Evolutionary conservation across 1,284 basidiomycete species (phyloP).

Genomic region (Cutaneotrichosporon sp.): DNA sequence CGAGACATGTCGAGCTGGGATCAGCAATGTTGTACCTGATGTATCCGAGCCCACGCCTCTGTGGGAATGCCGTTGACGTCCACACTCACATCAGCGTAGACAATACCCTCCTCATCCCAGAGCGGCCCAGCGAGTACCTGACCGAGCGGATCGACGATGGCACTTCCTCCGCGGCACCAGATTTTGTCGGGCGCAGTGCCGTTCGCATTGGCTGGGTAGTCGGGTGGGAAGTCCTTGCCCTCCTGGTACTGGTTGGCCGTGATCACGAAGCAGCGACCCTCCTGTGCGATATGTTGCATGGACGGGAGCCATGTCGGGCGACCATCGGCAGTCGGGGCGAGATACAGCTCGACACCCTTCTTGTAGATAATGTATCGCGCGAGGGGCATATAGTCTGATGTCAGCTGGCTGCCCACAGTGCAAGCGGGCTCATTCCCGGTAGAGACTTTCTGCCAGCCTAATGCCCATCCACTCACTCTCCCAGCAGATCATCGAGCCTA

Average conservation of each 20-base stretch:
- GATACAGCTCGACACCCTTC: conserved; percentile 46
- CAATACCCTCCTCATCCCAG: conserved; percentile 57
- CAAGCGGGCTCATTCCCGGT: no score
- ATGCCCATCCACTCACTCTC: conserved; percentile 50
- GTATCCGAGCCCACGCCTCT: no score
- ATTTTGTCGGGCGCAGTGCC: conserved; percentile 1
- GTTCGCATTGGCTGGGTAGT: conserved; percentile 23
- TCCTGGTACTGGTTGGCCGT: conserved; percentile 43
- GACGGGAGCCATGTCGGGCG: conserved; percentile 60
- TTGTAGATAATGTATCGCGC: conserved; percentile 41
- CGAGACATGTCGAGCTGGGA: conserved; percentile 58
- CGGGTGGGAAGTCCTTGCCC: conserved; percentile 23
- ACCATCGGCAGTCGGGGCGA: conserved; percentile 55
- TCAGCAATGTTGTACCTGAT: background rate
- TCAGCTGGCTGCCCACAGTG: no score
- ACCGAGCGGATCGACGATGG: conserved; percentile 64
- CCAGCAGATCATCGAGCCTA: conserved; percentile 67
- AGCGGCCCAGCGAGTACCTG: conserved; percentile 64
- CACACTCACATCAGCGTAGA: conserved; percentile 54
- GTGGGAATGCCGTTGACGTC: no score
- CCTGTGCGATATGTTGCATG: conserved; percentile 68
- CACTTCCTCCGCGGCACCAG: conserved; percentile 57
- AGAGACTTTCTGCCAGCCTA: no score
- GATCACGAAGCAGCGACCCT: conserved; percentile 72
- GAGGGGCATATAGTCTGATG: conserved; percentile 62